Percentiles rank a stretch among this genome's conserved stretches.
Evolutionary conservation across 2,329 filamentous ascomycete species (phyloP).

Genomic region (Diaporthe caulivora): DNA sequence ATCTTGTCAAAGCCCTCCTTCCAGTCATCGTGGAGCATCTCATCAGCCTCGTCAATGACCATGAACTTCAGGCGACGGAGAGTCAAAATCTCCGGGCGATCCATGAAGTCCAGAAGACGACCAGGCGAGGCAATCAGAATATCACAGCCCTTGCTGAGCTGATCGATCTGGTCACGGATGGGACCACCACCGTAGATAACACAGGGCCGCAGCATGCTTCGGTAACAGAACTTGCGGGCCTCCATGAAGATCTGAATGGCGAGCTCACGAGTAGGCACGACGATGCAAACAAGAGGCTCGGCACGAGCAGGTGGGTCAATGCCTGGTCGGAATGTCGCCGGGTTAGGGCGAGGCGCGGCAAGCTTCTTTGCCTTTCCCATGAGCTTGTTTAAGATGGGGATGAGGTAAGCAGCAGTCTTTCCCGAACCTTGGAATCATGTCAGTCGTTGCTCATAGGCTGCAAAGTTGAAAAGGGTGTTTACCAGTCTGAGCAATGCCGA

Average conservation of each 20-base stretch:
- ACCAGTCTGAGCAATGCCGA: constrained; percentile 95
- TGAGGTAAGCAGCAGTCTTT: constrained; percentile 93
- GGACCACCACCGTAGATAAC: constrained; percentile 90
- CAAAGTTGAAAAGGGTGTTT: constrained; percentile 41
- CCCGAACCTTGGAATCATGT: constrained; percentile 78
- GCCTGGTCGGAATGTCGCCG: constrained; percentile 64
- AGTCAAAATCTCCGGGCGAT: constrained; percentile 75
- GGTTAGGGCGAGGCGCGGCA: constrained; percentile 80
- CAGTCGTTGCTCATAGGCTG: neutral
- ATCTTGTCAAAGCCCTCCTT: constrained; percentile 80
- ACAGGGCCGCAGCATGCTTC: constrained; percentile 92
- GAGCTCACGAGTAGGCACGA: constrained; percentile 90
- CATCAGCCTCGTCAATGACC: constrained; percentile 94
- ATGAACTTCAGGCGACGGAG: constrained; percentile 82
- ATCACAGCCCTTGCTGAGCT: constrained; percentile 88
- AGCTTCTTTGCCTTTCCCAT: constrained; percentile 97
- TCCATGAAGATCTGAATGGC: constrained; percentile 97
- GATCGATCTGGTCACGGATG: constrained; percentile 74
- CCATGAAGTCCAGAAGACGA: constrained; percentile 86
- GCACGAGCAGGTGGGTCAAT: constrained; percentile 69
- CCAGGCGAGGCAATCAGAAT: constrained; percentile 90
- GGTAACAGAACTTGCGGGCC: constrained; percentile 91
- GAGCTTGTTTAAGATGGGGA: constrained; percentile 88
- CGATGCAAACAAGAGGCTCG: constrained; percentile 88
- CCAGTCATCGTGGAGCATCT: constrained; percentile 88